Conservation (phyloP, 176 grass and related monocot species). For the Hyparrhenia diplandra region DNA sequence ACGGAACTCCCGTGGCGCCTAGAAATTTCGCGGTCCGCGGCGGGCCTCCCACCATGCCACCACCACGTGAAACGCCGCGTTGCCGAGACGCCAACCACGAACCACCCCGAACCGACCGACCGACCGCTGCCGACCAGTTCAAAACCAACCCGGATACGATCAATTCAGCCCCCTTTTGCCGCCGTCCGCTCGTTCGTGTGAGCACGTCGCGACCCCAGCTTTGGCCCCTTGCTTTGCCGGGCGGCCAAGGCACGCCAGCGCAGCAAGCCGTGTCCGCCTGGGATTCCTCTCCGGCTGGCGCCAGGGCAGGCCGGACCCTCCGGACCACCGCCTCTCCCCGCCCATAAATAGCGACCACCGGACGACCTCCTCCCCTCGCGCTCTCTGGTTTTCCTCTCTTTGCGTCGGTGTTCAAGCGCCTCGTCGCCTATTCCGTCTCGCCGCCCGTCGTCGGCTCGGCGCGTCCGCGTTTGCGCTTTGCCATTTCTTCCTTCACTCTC, state of each 20-base stretch:
- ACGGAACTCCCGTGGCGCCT: not conserved
- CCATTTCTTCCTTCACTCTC: not conserved
- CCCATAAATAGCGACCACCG: conserved; percentile 9
- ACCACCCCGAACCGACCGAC: not conserved
- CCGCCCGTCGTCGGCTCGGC: not conserved
- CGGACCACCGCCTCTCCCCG: not conserved
- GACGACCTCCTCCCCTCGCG: not conserved
- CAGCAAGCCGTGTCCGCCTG: conserved; percentile 17
- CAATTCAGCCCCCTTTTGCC: not conserved
- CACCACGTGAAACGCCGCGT: conserved; percentile 1
- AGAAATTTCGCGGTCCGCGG: conserved; percentile 9
- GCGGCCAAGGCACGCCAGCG: conserved; percentile 18
- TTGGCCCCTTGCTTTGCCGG: not conserved
- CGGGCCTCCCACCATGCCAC: not conserved
- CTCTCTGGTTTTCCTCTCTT: not conserved
- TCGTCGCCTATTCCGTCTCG: not conserved
- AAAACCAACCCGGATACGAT: not conserved
- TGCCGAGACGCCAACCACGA: conserved; percentile 6
- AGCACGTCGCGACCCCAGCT: not conserved
- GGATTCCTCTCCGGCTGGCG: conserved; percentile 21
- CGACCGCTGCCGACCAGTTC: not conserved
- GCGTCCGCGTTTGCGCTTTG: not conserved
- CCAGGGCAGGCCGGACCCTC: not conserved
- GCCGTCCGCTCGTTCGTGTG: not conserved
- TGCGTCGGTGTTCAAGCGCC: too few relatives aligned